Evolutionary conservation across 192 early-diverging fungal genomes (phyloP).

Genomic region (Coemansia sp.): DNA sequence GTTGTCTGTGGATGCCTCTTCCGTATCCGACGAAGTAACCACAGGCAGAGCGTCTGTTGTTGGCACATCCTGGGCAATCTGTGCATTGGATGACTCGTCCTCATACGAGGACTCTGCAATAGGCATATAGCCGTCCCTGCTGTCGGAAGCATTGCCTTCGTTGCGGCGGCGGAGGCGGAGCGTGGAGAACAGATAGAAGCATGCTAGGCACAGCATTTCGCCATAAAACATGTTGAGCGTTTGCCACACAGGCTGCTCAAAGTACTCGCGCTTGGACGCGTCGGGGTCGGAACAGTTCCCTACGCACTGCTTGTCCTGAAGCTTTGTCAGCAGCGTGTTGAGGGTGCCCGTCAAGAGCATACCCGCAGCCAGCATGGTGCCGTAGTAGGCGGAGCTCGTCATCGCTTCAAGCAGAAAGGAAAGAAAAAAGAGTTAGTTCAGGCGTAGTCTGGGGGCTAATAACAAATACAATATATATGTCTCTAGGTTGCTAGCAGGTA

Average conservation of each 20-base stretch:
- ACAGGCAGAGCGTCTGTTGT: conserved; percentile 36
- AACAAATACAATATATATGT: too few species aligned
- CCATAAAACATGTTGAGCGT: conserved; percentile 98
- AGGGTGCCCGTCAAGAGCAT: conserved; percentile 76
- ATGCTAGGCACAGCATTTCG: conserved; percentile 77
- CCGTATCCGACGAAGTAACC: neutral
- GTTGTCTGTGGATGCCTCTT: neutral
- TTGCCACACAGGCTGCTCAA: conserved; percentile 98
- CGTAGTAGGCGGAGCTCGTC: conserved; percentile 35
- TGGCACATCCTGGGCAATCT: conserved; percentile 22
- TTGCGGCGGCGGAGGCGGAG: conserved; percentile 27
- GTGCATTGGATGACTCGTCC: conserved; percentile 4
- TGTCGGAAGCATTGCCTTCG: neutral
- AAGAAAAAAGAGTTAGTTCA: neutral
- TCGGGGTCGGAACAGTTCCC: conserved; percentile 82
- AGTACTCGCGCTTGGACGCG: conserved; percentile 63
- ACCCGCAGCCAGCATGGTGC: conserved; percentile 60
- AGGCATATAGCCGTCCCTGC: conserved; percentile 35
- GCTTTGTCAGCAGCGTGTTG: conserved; percentile 82
- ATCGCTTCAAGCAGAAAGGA: conserved; percentile 12
- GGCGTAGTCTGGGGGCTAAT: too few species aligned
- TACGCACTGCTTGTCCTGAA: conserved; percentile 92
- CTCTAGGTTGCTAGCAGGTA: too few species aligned
- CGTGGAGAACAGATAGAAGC: conserved; percentile 58
- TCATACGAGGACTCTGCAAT: conserved; percentile 22